Evolutionary conservation across 2,329 filamentous ascomycete genomes (phyloP), one percentile per base, ranked within the genome.

Genomic region (Conoideocrella luteorostrata): DNA sequence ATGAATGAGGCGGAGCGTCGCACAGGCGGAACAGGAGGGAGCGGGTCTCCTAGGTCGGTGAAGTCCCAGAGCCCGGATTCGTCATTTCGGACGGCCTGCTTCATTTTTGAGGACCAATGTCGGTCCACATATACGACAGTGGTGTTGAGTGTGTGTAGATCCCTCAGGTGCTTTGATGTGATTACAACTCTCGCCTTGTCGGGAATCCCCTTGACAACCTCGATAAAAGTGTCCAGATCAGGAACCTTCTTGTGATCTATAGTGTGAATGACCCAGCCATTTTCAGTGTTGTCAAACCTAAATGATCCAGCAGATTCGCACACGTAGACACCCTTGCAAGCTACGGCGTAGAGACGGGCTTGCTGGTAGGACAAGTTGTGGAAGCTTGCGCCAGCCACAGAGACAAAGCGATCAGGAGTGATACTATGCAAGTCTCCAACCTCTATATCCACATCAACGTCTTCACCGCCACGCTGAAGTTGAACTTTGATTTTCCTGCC

Each of bases 291-390:
- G 51, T 97, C 93, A 51, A 98, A 88, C 40, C 90, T 84, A 74
- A 97, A 98, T 1, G 93, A 95, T 3, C 93, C 93, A 2, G 88
- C 86, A 5, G 91, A 88, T 65, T 98, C 93, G 59, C 90, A 97
- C 47, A 97, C 85, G 60, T 88, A 98, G 15, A 98, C 89, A 26
- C 93, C 93, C 62, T 89, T 84, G 55, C 89, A 86, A 9, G 90
- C 83, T 46, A 98, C 90, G 26, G 90, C 91, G 62, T 96, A 97
- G 4, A 96, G 77, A 9, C 93, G 83, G n/a, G 93, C 89, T 66
- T 97, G 90, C 61, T 98, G 93, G 63, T 98, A 98, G 1, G 94
- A 98, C 15, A 98, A 72, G 60, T 95, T 81, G 68, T 98, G 94
- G 71, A 98, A 97, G 47, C 89, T 91, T 20, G 84, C 93, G 17